These are phyloP conservation scores for Acanthochlamys bracteata DNA, from an alignment of 106 monocot species.

Conservation along the genomic window DNA sequence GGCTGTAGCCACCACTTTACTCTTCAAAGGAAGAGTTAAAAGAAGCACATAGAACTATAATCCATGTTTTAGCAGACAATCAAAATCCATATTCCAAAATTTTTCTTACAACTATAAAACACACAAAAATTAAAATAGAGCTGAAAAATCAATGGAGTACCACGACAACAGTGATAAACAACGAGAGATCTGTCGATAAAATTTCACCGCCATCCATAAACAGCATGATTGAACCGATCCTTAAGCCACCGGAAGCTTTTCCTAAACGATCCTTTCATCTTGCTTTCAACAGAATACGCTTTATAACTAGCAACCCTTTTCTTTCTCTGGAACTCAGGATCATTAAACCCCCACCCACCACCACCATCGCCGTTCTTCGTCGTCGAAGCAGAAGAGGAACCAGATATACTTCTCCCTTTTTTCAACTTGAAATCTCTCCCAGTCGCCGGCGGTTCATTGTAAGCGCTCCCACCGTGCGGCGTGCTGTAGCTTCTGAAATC, in stretches of 20 bases:
- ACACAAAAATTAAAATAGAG: neutral
- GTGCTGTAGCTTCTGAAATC: conserved; percentile 43
- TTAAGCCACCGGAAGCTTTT: conserved; percentile 76
- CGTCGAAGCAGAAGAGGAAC: conserved; percentile 11
- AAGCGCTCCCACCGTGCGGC: conserved; percentile 9
- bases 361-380: neutral
- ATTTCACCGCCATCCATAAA: conserved; percentile 42
- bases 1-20: too few species aligned
- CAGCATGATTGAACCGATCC: conserved; percentile 41
- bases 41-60: too few species aligned
- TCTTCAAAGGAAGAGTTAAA: too few species aligned
- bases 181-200: neutral
- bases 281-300: conserved; percentile 58
- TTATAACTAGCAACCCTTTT: conserved; percentile 70
- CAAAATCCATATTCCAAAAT: too few species aligned
- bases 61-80: too few species aligned
- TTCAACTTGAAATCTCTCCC: conserved; percentile 10
- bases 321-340: conserved; percentile 74
- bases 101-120: too few species aligned
- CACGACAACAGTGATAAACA: neutral
- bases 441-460: neutral
- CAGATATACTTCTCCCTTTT: conserved; percentile 22
- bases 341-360: conserved; percentile 31
- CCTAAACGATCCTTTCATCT: conserved; percentile 53
- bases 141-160: neutral